Conservation (phyloP, 495 filamentous ascomycete species). For the Daldinia vernicosa region DNA sequence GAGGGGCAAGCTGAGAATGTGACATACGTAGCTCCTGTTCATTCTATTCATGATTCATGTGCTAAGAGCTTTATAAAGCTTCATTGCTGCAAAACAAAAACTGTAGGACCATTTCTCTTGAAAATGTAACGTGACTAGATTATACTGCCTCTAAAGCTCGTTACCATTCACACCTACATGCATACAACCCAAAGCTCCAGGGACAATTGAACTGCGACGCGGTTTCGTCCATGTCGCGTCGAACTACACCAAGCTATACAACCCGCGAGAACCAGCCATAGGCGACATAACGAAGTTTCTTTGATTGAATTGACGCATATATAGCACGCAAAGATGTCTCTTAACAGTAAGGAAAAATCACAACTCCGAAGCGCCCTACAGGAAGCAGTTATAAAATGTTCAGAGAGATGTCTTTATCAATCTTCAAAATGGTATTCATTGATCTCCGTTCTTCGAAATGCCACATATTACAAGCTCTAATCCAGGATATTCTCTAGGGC, state of each 20-base stretch:
- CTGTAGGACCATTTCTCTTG: not conserved
- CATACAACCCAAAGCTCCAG: not conserved
- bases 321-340: slow-evolving; percentile 44
- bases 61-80: not conserved
- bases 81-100: not conserved
- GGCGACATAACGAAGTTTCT: too few species aligned
- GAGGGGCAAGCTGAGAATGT: slow-evolving; percentile 18
- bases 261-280: not conserved
- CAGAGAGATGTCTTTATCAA: slow-evolving; percentile 94
- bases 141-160: not conserved
- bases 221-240: slow-evolving; percentile 9
- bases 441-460: slow-evolving; percentile 22
- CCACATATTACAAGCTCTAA: slow-evolving; percentile 6
- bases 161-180: not conserved
- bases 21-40: slow-evolving; percentile 4
- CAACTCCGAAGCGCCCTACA: slow-evolving; percentile 72
- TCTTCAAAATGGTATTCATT: slow-evolving; percentile 91
- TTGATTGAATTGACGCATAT: not conserved
- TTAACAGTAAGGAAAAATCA: slow-evolving; percentile 58
- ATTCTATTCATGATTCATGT: slow-evolving; percentile 1
- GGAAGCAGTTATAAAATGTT: slow-evolving; percentile 86
- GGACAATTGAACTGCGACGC: slow-evolving; percentile 8
- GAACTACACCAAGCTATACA: not conserved
- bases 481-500: slow-evolving; percentile 66
- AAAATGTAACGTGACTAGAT: not conserved